These are phyloP conservation scores for Wickerhamiella siamensis DNA, from an alignment of 805 yeast genomes.

Conservation along the genomic window DNA sequence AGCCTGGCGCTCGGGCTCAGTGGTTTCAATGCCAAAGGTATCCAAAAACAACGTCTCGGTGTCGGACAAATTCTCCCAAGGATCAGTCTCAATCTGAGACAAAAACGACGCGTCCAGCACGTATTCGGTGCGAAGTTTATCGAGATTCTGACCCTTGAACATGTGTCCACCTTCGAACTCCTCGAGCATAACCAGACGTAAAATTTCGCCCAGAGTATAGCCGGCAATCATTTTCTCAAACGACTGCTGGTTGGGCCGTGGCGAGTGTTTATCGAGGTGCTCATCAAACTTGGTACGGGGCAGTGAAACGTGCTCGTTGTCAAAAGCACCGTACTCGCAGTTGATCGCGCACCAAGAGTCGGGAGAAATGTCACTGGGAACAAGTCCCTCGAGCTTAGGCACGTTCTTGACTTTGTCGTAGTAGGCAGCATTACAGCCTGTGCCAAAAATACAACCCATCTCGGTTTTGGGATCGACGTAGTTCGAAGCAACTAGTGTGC, in stretches of 20 bases:
- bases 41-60: slow-evolving; percentile 51
- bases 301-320: slow-evolving; percentile 66
- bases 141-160: slow-evolving; percentile 55
- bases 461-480: slow-evolving; percentile 78
- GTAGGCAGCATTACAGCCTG: slow-evolving; percentile 96
- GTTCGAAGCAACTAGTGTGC: slow-evolving; percentile 89
- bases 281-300: slow-evolving; percentile 87
- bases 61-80: slow-evolving; percentile 66
- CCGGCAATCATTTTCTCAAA: slow-evolving; percentile 98
- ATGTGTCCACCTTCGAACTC: slow-evolving; percentile 48
- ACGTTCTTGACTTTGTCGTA: slow-evolving; percentile 60
- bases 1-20: slow-evolving; percentile 64
- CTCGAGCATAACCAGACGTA: slow-evolving; percentile 69
- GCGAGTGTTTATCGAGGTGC: slow-evolving; percentile 67
- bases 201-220: slow-evolving; percentile 83
- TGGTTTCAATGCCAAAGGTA: slow-evolving; percentile 48
- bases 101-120: slow-evolving; percentile 83
- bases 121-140: slow-evolving; percentile 47
- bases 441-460: slow-evolving; percentile 94
- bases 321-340: slow-evolving; percentile 97
- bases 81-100: slow-evolving; percentile 76
- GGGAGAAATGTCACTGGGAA: slow-evolving; percentile 46
- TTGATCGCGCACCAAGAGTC: slow-evolving; percentile 84
- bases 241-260: slow-evolving; percentile 91
- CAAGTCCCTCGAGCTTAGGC: slow-evolving; percentile 65